A percentile compares a stretch with the other conserved stretches of the same genome.
Conservation (phyloP, 1,284 basidiomycete species). For the Marasmius oreades region DNA sequence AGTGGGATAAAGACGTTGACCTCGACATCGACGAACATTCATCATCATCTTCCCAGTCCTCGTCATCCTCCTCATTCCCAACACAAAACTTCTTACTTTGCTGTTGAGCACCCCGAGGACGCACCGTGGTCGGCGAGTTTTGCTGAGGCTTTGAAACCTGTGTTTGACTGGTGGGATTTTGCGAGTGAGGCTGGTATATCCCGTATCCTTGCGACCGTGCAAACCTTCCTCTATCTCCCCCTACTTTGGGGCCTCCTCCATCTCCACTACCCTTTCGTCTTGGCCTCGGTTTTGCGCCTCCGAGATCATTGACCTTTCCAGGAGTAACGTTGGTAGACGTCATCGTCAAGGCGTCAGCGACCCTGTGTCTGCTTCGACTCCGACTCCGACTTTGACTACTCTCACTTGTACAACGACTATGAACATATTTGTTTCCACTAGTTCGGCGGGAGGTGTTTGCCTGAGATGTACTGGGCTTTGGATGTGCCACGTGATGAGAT, state of each 20-base stretch:
- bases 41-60: background rate
- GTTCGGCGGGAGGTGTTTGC: background rate
- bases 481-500: no score
- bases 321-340: background rate
- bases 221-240: background rate
- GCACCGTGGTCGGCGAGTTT: background rate
- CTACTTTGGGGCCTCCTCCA: background rate
- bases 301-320: background rate
- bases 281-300: background rate
- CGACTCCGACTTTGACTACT: conserved; percentile 16
- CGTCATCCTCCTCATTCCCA: background rate
- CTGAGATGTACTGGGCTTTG: no score
- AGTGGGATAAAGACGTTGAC: background rate
- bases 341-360: background rate
- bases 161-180: background rate
- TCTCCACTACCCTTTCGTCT: conserved; percentile 4
- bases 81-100: background rate
- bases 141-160: background rate
- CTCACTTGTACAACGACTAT: conserved; percentile 2
- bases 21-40: background rate
- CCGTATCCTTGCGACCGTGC: background rate
- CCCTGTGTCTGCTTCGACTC: conserved; percentile 11
- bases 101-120: background rate
- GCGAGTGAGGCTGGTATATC: background rate
- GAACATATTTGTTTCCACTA: background rate